Evolutionary conservation across 768 basidiomycete species (phyloP).

Genomic region (Suillus bovinus): DNA sequence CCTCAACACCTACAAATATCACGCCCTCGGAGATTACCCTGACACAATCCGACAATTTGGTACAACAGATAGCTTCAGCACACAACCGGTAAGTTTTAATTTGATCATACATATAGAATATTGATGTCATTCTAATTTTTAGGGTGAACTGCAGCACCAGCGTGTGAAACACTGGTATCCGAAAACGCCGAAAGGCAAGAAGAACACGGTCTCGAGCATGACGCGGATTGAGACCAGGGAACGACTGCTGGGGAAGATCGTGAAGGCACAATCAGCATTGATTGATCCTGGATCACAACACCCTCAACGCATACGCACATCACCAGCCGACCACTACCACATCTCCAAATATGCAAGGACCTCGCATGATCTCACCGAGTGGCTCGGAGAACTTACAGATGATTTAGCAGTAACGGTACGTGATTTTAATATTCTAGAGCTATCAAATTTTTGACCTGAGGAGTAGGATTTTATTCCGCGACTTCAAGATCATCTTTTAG

Average conservation of each 20-base stretch:
- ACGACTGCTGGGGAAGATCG: conserved; percentile 20
- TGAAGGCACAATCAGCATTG: background rate
- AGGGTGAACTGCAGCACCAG: conserved; percentile 17
- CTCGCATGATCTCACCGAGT: conserved; percentile 17
- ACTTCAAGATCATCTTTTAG: too few relatives aligned
- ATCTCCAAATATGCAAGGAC: conserved; percentile 19
- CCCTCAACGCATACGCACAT: conserved; percentile 15
- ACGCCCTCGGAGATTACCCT: too few relatives aligned
- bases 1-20: too few relatives aligned
- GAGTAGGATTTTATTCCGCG: conserved; percentile 31
- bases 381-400: background rate
- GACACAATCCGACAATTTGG: too few relatives aligned
- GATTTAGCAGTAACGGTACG: conserved; percentile 28
- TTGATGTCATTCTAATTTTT: too few relatives aligned
- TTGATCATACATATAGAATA: too few relatives aligned
- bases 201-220: conserved; percentile 27
- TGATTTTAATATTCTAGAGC: background rate
- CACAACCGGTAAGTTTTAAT: conserved; percentile 23
- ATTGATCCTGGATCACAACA: background rate
- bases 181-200: conserved; percentile 34
- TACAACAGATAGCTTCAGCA: conserved; percentile 38
- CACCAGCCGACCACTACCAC: conserved; percentile 29
- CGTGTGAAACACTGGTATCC: conserved; percentile 38
- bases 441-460: conserved; percentile 27
- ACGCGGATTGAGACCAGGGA: too few relatives aligned